phyloP scores from a whole-genome alignment of 2,329 filamentous ascomycete species.

The Colletotrichum costaricense region DNA sequence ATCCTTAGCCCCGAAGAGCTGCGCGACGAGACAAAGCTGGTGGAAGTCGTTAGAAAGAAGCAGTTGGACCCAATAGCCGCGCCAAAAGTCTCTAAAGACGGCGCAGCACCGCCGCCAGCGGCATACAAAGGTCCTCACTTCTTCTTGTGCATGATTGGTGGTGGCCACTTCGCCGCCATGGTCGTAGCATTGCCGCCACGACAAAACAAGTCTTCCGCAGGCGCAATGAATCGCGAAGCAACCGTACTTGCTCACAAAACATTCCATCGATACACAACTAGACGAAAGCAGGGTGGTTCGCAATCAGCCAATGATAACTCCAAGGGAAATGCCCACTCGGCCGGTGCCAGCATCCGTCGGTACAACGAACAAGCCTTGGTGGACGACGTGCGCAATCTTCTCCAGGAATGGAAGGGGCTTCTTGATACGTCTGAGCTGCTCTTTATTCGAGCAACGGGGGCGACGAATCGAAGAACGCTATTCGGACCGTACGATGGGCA shows the following conservation, averaged over 20 bases:
- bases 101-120: slow-evolving; percentile 57
- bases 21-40: slow-evolving; percentile 68
- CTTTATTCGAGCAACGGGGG: slow-evolving; percentile 90
- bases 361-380: slow-evolving; percentile 94
- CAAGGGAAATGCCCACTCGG: slow-evolving; percentile 95
- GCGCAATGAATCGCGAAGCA: slow-evolving; percentile 84
- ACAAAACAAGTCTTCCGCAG: slow-evolving; percentile 74
- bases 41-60: slow-evolving; percentile 78
- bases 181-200: slow-evolving; percentile 89
- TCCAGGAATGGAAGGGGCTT: slow-evolving; percentile 86
- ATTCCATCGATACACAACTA: slow-evolving; percentile 96
- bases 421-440: slow-evolving; percentile 87
- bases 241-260: slow-evolving; percentile 95
- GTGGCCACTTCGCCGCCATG: slow-evolving; percentile 98
- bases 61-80: slow-evolving; percentile 75
- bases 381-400: slow-evolving; percentile 85
- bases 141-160: slow-evolving; percentile 98
- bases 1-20: slow-evolving; percentile 81
- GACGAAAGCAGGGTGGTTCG: slow-evolving; percentile 94
- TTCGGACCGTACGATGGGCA: slow-evolving; percentile 94
- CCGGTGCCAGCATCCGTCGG: slow-evolving; percentile 86
- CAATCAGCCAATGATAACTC: slow-evolving; percentile 94
- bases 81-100: slow-evolving; percentile 67
- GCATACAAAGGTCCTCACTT: slow-evolving; percentile 82
- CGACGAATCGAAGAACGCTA: slow-evolving; percentile 85